phyloP scores from a whole-genome alignment of 2,329 filamentous ascomycete species.

The Curvularia sp. region DNA sequence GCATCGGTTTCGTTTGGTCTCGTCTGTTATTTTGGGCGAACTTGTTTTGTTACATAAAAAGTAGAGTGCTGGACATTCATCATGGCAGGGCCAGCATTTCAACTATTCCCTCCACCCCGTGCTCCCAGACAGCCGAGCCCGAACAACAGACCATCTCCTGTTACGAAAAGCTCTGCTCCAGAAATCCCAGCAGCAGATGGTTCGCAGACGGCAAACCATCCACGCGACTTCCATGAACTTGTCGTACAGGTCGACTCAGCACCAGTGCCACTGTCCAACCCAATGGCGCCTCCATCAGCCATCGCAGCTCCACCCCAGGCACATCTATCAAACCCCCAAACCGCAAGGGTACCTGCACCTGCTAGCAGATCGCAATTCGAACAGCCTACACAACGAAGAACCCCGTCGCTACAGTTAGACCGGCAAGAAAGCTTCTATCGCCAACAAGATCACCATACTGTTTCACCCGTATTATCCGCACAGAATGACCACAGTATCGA shows the following conservation, averaged over 20 bases:
- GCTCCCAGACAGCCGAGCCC: constrained; percentile 46
- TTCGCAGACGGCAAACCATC: constrained; percentile 40
- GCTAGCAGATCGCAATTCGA: constrained; percentile 32
- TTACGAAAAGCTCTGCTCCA: constrained; percentile 39
- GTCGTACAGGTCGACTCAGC: constrained; percentile 51
- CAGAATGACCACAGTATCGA: constrained; percentile 22
- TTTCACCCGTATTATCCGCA: constrained; percentile 29
- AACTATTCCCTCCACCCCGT: constrained; percentile 50
- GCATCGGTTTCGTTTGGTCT: constrained; percentile 21
- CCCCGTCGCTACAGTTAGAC: constrained; percentile 29
- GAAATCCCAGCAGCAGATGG: constrained; percentile 43
- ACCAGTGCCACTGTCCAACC: constrained; percentile 44
- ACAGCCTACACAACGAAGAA: constrained; percentile 32
- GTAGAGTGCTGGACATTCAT: constrained; percentile 24
- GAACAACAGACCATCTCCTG: constrained; percentile 33
- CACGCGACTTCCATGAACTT: constrained; percentile 50
- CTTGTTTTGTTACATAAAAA: constrained; percentile 25
- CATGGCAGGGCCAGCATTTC: constrained; percentile 48
- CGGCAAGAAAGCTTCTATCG: constrained; percentile 30
- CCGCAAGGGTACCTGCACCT: constrained; percentile 32
- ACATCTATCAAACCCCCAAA: constrained; percentile 35
- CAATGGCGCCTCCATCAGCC: constrained; percentile 31
- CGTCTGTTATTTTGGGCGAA: constrained; percentile 28
- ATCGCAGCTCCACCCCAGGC: constrained; percentile 38
- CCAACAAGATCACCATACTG: constrained; percentile 30